Evolutionary conservation across 2,329 filamentous ascomycete species (phyloP), one percentile per base, ranked within the genome.

Genomic region (Septoria petroselini): DNA sequence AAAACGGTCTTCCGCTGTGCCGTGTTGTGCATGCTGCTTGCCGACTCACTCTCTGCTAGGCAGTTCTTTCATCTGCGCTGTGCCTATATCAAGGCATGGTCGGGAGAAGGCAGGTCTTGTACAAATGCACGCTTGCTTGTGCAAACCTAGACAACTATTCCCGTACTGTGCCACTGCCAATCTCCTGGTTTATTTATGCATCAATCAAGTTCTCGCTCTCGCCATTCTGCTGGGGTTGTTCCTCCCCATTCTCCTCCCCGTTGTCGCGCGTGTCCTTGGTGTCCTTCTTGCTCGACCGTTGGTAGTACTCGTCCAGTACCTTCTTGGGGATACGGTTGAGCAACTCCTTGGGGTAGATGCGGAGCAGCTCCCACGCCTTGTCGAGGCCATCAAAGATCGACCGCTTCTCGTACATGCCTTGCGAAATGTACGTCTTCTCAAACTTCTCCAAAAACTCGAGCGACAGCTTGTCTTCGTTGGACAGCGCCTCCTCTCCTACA

Each of bases 401-500:
- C 64, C 93, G 86, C 59, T 86, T 85, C 74, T 98, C 93, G 74
- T 98, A 98, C 14, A 90, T 77, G 46, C 88, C 88, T 73, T 98
- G 93, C 57, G 80, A 78, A 70, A 98, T 95, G 73, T 97, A 98
- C 51, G 86, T 88, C 58, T 87, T 85, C 76, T 98, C 93, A 68
- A 98, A 98, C 75, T 97, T 97, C 68, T 97, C 91, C 63, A 98
- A 76, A 78, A 98, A 98, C 72, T 98, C 93, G 30, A 98, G 82
- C 7, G 91, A 95, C 51, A 97, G 82, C 78, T 97, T 97, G 76
- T 98, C 93, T 75, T 98, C 93, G 47, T 87, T 81, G 21, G 90
- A 95, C 67, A 98, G 74, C 27, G 93, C 93, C 71, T 98, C 93
- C 75, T 98, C 94, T 75, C 93, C 93, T 52, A 98, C 93, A 71